phyloP scores from a whole-genome alignment of 805 yeast species.

The Pichia heedii region DNA sequence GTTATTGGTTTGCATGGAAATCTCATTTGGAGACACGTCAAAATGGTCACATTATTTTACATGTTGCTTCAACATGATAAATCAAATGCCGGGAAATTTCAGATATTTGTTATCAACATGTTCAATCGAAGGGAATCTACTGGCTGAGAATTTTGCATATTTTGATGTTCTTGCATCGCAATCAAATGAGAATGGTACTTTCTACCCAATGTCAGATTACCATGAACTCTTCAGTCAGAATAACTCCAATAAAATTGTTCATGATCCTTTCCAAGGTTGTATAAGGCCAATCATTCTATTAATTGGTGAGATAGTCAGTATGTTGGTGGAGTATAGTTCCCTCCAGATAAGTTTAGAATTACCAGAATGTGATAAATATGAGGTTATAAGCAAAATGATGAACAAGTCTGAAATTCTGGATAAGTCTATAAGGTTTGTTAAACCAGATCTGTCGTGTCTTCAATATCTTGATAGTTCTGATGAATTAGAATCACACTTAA shows the following conservation, averaged over 20 bases:
- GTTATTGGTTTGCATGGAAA: conserved; percentile 26
- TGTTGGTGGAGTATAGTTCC: conserved; percentile 17
- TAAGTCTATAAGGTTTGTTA: conserved; percentile 11
- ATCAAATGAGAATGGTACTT: conserved; percentile 31
- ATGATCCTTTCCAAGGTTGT: conserved; percentile 36
- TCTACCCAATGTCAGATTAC: conserved; percentile 27
- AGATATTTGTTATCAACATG: conserved; percentile 22
- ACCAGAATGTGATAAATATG: conserved; percentile 18
- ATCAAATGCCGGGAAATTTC: conserved; percentile 22
- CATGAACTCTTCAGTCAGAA: conserved; percentile 20
- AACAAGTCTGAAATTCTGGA: conserved; percentile 13
- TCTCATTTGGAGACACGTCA: conserved; percentile 25
- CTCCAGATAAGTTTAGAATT: conserved; percentile 14
- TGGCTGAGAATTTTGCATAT: conserved; percentile 31
- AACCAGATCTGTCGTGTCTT: conserved; percentile 16
- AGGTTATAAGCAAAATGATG: conserved; percentile 12
- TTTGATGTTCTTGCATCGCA: conserved; percentile 33
- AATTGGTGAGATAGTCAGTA: conserved; percentile 31
- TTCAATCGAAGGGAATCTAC: conserved; percentile 27
- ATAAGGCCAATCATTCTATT: conserved; percentile 28
- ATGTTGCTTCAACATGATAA: conserved; percentile 19
- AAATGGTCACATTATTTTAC: conserved; percentile 30
- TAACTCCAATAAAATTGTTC: conserved; percentile 10
- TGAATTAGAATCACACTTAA: conserved; percentile 25
- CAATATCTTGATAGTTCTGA: conserved; percentile 13